A percentile compares a stretch with the other conserved stretches of the same genome.
phyloP scores from a whole-genome alignment of 176 grass and related monocot species.

The Lolium perenne region DNA sequence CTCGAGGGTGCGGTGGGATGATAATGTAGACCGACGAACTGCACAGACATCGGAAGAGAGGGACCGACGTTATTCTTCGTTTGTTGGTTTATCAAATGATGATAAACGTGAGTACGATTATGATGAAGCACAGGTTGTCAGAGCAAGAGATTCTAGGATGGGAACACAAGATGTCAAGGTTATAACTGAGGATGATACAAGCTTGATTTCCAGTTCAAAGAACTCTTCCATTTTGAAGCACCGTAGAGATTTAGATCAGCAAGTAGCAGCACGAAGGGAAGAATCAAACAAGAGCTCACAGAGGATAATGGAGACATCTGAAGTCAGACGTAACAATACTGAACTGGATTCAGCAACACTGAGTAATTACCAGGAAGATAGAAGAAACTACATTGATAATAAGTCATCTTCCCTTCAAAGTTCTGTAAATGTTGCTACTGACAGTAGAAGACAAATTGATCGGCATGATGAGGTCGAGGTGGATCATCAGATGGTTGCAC shows the following conservation, averaged over 20 bases:
- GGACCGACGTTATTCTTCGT: background rate
- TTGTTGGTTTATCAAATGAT: conserved; percentile 41
- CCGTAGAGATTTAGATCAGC: conserved; percentile 35
- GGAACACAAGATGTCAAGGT: conserved; percentile 50
- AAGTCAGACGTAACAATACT: conserved; percentile 35
- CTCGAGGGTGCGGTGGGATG: conserved; percentile 47
- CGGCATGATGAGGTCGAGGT: conserved; percentile 48
- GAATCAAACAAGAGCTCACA: conserved; percentile 41
- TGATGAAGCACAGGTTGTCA: conserved; percentile 33
- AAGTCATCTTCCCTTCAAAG: conserved; percentile 53
- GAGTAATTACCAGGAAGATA: conserved; percentile 48
- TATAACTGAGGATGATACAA: conserved; percentile 56
- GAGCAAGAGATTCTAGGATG: conserved; percentile 43
- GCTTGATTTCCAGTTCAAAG: conserved; percentile 48
- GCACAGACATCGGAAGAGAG: conserved; percentile 41
- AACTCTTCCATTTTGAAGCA: conserved; percentile 47
- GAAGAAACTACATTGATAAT: conserved; percentile 42
- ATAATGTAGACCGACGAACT: conserved; percentile 38
- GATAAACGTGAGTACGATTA: conserved; percentile 36
- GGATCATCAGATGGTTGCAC: conserved; percentile 47
- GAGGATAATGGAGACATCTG: conserved; percentile 44
- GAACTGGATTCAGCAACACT: conserved; percentile 44
- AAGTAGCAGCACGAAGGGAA: conserved; percentile 33
- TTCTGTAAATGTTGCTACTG: conserved; percentile 44
- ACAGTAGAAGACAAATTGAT: conserved; percentile 53